Conservation (phyloP, 768 basidiomycete genomes). For the Cantharellus cinnabarinus region DNA sequence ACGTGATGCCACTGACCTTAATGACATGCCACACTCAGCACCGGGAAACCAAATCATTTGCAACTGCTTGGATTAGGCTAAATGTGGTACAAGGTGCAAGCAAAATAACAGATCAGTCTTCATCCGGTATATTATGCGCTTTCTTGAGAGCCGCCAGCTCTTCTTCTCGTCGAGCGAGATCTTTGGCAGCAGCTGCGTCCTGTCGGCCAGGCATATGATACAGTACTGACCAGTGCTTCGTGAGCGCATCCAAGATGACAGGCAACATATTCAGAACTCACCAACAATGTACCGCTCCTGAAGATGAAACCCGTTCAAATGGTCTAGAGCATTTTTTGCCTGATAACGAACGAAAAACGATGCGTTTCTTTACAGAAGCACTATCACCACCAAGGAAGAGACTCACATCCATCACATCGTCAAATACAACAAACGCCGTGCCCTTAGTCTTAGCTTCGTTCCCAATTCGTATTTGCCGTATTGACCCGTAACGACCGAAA, state of each 20-base stretch:
- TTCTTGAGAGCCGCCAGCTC: slow-evolving; percentile 74
- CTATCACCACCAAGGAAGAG: slow-evolving; percentile 13
- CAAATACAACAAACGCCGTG: slow-evolving; percentile 91
- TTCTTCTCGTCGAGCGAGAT: slow-evolving; percentile 77
- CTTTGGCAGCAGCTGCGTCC: slow-evolving; percentile 82
- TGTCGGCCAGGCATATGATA: slow-evolving; percentile 98
- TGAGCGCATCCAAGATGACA: not conserved
- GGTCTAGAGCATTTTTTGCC: slow-evolving; percentile 94
- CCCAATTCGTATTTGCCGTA: slow-evolving; percentile 87
- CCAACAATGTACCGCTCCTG: slow-evolving; percentile 93
- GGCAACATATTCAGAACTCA: slow-evolving; percentile 11
- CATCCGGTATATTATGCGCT: slow-evolving; percentile 59
- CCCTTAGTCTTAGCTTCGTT: slow-evolving; percentile 84
- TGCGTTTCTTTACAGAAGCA: not conserved
- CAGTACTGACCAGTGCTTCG: slow-evolving; percentile 30
- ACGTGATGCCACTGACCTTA: no score
- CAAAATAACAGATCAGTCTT: slow-evolving; percentile 12
- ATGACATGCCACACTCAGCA: no score
- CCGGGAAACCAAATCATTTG: not conserved
- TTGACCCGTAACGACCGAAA: slow-evolving; percentile 91
- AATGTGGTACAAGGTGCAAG: no score
- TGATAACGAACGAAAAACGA: slow-evolving; percentile 15
- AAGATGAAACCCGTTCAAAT: slow-evolving; percentile 93
- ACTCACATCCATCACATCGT: slow-evolving; percentile 83
- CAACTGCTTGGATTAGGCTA: no score